Evolutionary conservation across 1,284 basidiomycete species (phyloP), one percentile per base, ranked within the genome.

Genomic region (Sanghuangporus baumii): DNA sequence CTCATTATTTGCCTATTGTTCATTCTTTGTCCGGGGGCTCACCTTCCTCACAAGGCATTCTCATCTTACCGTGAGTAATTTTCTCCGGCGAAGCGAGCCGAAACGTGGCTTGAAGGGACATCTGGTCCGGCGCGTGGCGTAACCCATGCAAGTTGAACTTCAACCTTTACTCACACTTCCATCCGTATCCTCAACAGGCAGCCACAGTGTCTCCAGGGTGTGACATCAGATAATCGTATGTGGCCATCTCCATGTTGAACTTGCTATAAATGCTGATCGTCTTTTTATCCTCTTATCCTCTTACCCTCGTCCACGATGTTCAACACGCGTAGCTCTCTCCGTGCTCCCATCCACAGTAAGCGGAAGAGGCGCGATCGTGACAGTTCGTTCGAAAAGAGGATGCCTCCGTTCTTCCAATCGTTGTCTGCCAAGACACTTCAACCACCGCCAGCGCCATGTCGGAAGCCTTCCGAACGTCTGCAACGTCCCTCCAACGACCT

Each of bases 41-140:
- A 84, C 83, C 85, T 83, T 84, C 84, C 85, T 87, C 83, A 84
- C 83, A 78, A 72, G 72, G 74, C 71, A 81, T 84, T 75, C 72
- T 88, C 85, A 67, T 84, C 86, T 68, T 74, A 76, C 81, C 80
- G 85, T 84, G 67, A 63, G 73, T 65, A 50, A 47, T 41, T 51
- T 46, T 9, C 31, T 62, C 59, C 46, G 40, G 66, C 57, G 40
- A 18, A 59, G 58, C 62, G 54, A 83, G 78, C 73, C 78, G 74
- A 74, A 68, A 75, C 40, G 62, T 59, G 57, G 55, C 55, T 16
- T 26, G 9, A 26, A n/a, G 50, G 34, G 34, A 23, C 48, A 26
- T 31, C 26, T 48, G 55, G 50, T 58, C 55, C 7, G 55, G 20
- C 11, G 55, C 34, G 56, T 57, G 55, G 43, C 50, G 55, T 58